Percentiles rank a stretch among this genome's conserved stretches.
Conservation (phyloP, 1,284 basidiomycete species). For the Moniliophthora roreri region DNA sequence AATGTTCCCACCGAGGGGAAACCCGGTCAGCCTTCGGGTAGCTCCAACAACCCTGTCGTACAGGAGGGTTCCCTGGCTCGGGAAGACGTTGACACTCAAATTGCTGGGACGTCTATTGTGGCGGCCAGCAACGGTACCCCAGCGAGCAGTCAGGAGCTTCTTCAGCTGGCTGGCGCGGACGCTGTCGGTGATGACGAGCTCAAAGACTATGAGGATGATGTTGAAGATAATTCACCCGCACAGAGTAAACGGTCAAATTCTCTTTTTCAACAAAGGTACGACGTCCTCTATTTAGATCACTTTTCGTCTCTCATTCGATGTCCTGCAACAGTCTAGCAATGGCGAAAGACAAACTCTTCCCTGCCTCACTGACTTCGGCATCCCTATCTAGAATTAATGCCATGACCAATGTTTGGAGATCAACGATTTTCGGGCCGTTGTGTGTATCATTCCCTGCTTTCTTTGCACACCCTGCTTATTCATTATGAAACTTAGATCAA, state of each 20-base stretch:
- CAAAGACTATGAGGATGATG: conserved; percentile 57
- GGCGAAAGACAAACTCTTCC: conserved; percentile 46
- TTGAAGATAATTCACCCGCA: conserved; percentile 6
- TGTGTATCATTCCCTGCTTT: conserved; percentile 29
- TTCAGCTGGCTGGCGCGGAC: conserved; percentile 45
- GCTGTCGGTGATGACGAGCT: conserved; percentile 35
- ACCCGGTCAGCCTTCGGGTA: conserved; percentile 2
- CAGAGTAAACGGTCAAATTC: conserved; percentile 5
- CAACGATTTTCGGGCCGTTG: conserved; percentile 61
- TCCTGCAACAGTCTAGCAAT: conserved; percentile 31
- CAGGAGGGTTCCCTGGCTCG: conserved; percentile 1
- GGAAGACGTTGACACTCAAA: background rate
- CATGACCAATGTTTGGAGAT: conserved; percentile 27
- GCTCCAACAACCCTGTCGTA: conserved; percentile 1
- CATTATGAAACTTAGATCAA: conserved; percentile 26
- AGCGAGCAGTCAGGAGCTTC: conserved; percentile 44
- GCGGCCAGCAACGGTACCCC: conserved; percentile 13
- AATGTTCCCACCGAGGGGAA: conserved; percentile 10
- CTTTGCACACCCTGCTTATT: conserved; percentile 7
- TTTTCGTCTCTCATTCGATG: background rate
- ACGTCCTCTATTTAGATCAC: conserved; percentile 4
- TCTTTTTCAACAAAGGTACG: conserved; percentile 21
- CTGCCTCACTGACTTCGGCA: conserved; percentile 27
- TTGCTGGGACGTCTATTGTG: background rate
- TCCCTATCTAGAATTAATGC: conserved; percentile 10